phyloP scores from a whole-genome alignment of 805 yeast genomes.

The Wickerhamia fluorescens region DNA sequence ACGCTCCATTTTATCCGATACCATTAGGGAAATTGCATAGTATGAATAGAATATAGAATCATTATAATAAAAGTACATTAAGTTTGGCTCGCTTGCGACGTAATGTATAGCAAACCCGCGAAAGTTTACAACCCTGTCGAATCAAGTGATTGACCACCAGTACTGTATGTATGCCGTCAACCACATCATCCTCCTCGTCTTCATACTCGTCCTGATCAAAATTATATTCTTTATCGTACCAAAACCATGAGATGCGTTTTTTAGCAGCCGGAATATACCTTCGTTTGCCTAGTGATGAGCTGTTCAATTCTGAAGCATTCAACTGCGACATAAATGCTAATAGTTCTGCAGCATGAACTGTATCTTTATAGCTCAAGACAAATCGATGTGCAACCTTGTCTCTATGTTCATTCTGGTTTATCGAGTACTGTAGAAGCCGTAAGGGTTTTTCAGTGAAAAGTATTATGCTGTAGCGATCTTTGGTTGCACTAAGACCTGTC shows the following conservation, averaged over 20 bases:
- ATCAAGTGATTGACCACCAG: slow-evolving; percentile 17
- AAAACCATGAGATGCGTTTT: no score
- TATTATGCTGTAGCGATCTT: slow-evolving; percentile 16
- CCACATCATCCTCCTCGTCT: slow-evolving; percentile 11
- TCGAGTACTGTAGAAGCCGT: slow-evolving; percentile 3
- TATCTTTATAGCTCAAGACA: slow-evolving; percentile 14
- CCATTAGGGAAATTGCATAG: slow-evolving; percentile 10
- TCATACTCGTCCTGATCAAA: slow-evolving; percentile 12
- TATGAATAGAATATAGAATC: slow-evolving; percentile 8
- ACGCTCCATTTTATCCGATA: slow-evolving; percentile 52
- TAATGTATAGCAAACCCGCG: slow-evolving; percentile 21
- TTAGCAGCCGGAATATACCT: no score
- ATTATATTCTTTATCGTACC: slow-evolving; percentile 25
- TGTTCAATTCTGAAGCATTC: no score
- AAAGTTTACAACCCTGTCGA: slow-evolving; percentile 5
- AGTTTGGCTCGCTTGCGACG: slow-evolving; percentile 9
- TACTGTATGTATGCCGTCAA: no score
- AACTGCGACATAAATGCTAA: slow-evolving; percentile 10
- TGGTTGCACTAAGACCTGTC: slow-evolving; percentile 22
- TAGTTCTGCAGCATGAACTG: slow-evolving; percentile 12
- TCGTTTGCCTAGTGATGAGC: no score
- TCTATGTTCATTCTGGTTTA: slow-evolving; percentile 1
- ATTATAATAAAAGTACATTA: no score
- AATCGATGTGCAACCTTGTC: slow-evolving; percentile 15
- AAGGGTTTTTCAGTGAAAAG: slow-evolving; percentile 11